Percentiles rank a stretch among this genome's conserved stretches.
These are phyloP conservation scores for Lentinus brumalis DNA, from an alignment of 768 basidiomycete genomes.

Conservation along the genomic window DNA sequence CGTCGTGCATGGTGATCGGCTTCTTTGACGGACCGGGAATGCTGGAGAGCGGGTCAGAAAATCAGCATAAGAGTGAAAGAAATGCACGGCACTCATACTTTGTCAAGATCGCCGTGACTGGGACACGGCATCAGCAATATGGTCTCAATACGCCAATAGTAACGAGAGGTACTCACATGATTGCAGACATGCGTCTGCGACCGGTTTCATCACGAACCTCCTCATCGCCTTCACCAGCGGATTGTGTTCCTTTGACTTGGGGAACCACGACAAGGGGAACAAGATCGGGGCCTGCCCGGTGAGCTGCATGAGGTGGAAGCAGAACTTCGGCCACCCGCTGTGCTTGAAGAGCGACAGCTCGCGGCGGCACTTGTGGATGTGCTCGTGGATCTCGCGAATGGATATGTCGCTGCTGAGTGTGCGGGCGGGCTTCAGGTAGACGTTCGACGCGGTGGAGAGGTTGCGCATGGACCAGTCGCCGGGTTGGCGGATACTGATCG, in stretches of 20 bases:
- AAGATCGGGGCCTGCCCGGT: constrained; percentile 23
- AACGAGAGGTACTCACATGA: constrained; percentile 16
- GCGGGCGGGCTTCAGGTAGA: constrained; percentile 22
- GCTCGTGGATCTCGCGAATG: constrained; percentile 20
- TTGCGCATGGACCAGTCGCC: constrained; percentile 31
- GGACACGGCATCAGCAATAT: too few species aligned
- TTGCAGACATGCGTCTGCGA: constrained; percentile 16
- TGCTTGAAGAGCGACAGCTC: constrained; percentile 26
- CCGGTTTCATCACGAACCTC: constrained; percentile 17
- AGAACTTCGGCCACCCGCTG: constrained; percentile 18
- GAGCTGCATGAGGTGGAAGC: constrained; percentile 23
- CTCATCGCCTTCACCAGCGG: constrained; percentile 6
- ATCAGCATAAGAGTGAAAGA: not conserved
- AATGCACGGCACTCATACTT: constrained; percentile 13
- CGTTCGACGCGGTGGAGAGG: constrained; percentile 24
- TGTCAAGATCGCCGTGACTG: constrained; percentile 25
- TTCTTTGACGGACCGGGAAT: constrained; percentile 27
- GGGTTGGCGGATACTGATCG: constrained; percentile 25
- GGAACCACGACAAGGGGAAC: constrained; percentile 21
- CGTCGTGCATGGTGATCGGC: constrained; percentile 21
- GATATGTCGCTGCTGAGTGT: constrained; percentile 5
- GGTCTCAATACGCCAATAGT: too few species aligned
- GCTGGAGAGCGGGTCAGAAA: constrained; percentile 3
- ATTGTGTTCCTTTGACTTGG: constrained; percentile 6
- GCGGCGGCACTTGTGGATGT: constrained; percentile 26